phyloP scores from a whole-genome alignment of 495 filamentous ascomycete species.

The Penicillium verhagenii region DNA sequence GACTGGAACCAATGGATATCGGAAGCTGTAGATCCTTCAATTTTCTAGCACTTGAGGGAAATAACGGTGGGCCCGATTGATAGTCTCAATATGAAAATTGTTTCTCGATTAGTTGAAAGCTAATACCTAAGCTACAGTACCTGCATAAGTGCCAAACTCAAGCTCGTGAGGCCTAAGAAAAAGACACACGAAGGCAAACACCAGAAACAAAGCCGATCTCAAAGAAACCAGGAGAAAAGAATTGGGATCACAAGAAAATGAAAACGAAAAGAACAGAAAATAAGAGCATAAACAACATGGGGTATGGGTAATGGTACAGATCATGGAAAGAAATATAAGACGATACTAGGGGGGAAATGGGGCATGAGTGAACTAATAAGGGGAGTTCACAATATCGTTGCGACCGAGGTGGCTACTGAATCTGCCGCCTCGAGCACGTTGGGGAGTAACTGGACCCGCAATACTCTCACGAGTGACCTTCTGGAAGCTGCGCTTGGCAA shows the following conservation, averaged over 20 bases:
- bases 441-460: slow-evolving; percentile 59
- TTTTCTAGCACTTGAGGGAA: no score
- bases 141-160: neutral
- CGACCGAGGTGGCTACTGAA: slow-evolving; percentile 59
- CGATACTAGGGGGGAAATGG: slow-evolving; percentile 3
- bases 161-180: neutral
- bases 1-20: no score
- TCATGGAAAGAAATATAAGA: slow-evolving; percentile 8
- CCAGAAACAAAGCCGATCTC: neutral
- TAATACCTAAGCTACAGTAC: neutral
- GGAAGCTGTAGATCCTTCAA: no score
- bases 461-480: slow-evolving; percentile 93
- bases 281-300: slow-evolving; percentile 31
- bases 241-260: neutral
- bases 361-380: slow-evolving; percentile 53
- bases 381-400: slow-evolving; percentile 82
- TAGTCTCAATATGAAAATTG: no score
- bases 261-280: no score
- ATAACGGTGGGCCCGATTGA: no score
- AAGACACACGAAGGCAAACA: neutral
- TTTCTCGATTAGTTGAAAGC: no score
- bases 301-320: slow-evolving; percentile 41
- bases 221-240: neutral
- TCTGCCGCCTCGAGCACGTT: slow-evolving; percentile 40
- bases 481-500: slow-evolving; percentile 78